Percentiles rank a stretch among this genome's conserved stretches.
These are phyloP conservation scores for Aschersonia sp. DNA, from an alignment of 2,329 filamentous ascomycete genomes.

Conservation along the genomic window DNA sequence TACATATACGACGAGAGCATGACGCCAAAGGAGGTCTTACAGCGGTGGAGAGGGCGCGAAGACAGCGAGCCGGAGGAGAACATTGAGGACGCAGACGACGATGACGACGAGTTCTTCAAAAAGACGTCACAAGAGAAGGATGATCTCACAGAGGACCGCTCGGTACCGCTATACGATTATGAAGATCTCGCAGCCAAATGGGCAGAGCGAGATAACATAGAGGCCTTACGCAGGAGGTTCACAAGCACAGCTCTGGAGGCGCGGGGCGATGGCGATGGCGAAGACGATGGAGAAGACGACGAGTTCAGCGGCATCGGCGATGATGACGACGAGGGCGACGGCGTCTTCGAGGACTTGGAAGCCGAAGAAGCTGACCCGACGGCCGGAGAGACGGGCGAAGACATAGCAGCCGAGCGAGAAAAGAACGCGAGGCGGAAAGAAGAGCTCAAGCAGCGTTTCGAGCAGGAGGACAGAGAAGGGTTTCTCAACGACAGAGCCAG, in stretches of 20 bases:
- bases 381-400: constrained; percentile 23
- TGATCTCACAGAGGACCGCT: constrained; percentile 65
- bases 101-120: constrained; percentile 51
- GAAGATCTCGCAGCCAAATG: constrained; percentile 72
- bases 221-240: constrained; percentile 61
- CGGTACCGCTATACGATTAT: constrained; percentile 69
- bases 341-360: constrained; percentile 76
- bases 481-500: constrained; percentile 81
- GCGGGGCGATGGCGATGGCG: constrained; percentile 25
- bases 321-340: constrained; percentile 61
- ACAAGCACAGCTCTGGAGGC: constrained; percentile 45
- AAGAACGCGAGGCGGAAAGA: constrained; percentile 87
- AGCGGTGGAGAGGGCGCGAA: constrained; percentile 60
- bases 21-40: constrained; percentile 59
- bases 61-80: constrained; percentile 42
- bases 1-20: constrained; percentile 80
- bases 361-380: constrained; percentile 23
- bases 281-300: constrained; percentile 35
- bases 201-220: constrained; percentile 65
- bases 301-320: constrained; percentile 37
- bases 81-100: constrained; percentile 31
- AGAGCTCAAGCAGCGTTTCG: constrained; percentile 85
- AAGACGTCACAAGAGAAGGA: constrained; percentile 50
- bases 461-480: constrained; percentile 95
- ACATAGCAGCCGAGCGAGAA: constrained; percentile 76